A percentile compares a stretch with the other conserved stretches of the same genome.
phyloP scores from a whole-genome alignment of 2,329 filamentous ascomycete genomes.

The Fusarium tuaranense region DNA sequence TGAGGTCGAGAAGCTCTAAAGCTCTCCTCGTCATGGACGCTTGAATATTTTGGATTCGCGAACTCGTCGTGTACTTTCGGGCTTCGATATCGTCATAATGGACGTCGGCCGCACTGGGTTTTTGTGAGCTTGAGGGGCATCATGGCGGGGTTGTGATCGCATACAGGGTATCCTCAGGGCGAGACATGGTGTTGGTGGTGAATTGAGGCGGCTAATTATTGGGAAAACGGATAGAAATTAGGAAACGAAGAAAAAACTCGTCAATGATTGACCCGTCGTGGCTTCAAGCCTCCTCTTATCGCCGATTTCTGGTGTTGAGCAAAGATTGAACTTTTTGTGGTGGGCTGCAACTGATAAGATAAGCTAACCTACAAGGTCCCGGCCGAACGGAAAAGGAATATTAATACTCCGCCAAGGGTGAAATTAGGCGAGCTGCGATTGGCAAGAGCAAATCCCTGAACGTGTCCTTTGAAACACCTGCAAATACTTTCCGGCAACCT shows the following conservation, averaged over 20 bases:
- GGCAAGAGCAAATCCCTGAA: slow-evolving; percentile 34
- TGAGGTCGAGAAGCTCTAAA: slow-evolving; percentile 88
- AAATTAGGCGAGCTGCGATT: slow-evolving; percentile 34
- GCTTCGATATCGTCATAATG: slow-evolving; percentile 98
- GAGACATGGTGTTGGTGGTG: slow-evolving; percentile 77
- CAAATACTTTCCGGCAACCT: slow-evolving; percentile 25
- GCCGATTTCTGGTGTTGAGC: slow-evolving; percentile 24
- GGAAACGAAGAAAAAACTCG: not conserved
- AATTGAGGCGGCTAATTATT: not conserved
- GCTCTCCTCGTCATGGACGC: slow-evolving; percentile 94
- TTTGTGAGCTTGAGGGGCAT: slow-evolving; percentile 43
- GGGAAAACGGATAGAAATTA: fast-evolving
- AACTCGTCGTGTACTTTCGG: slow-evolving; percentile 96
- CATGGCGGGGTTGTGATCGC: slow-evolving; percentile 45
- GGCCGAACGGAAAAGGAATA: slow-evolving; percentile 7
- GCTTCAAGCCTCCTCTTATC: slow-evolving; percentile 16
- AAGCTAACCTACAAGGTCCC: not conserved
- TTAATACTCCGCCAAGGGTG: not conserved
- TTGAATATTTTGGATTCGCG: slow-evolving; percentile 95
- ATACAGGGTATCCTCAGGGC: slow-evolving; percentile 94
- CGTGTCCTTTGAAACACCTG: slow-evolving; percentile 36
- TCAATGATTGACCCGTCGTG: not conserved
- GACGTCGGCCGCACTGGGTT: slow-evolving; percentile 85
- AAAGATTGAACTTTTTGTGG: slow-evolving; percentile 45
- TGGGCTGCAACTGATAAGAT: slow-evolving; percentile 45